Conservation (phyloP, 257 asterid species). For the Solanum sejunctum region DNA sequence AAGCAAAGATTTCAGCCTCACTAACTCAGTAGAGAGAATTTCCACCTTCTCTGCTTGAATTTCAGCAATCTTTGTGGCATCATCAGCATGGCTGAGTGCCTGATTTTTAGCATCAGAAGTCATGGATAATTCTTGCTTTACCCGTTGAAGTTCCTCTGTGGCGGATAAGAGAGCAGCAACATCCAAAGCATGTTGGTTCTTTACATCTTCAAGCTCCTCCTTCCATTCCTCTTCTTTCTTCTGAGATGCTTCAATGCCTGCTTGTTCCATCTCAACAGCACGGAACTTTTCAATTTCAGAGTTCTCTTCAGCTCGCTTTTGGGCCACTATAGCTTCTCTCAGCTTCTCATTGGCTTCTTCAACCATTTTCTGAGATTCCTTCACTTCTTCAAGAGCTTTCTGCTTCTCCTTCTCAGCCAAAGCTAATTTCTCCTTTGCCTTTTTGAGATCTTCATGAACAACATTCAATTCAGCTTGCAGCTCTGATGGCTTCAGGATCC, state of each 20-base stretch:
- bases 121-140: slow-evolving; percentile 60
- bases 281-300: slow-evolving; percentile 91
- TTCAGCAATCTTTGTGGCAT: slow-evolving; percentile 74
- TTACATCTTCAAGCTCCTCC: slow-evolving; percentile 68
- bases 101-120: slow-evolving; percentile 64
- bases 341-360: slow-evolving; percentile 90
- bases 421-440: slow-evolving; percentile 64
- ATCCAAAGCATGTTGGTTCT: slow-evolving; percentile 62
- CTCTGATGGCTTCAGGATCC: slow-evolving; percentile 52
- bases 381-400: slow-evolving; percentile 62
- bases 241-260: slow-evolving; percentile 79
- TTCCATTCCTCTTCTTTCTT: slow-evolving; percentile 76
- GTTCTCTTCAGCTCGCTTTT: slow-evolving; percentile 74
- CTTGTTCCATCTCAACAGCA: slow-evolving; percentile 89
- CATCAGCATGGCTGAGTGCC: slow-evolving; percentile 78
- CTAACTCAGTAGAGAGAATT: slow-evolving; percentile 66
- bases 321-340: slow-evolving; percentile 71
- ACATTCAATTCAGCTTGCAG: slow-evolving; percentile 48
- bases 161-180: slow-evolving; percentile 67
- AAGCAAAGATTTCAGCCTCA: slow-evolving; percentile 45
- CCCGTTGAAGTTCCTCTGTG: slow-evolving; percentile 62
- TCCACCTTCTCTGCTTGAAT: slow-evolving; percentile 60
- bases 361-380: slow-evolving; percentile 53
- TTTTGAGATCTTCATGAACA: slow-evolving; percentile 79
- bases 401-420: slow-evolving; percentile 66